These are phyloP conservation scores for Poa annua DNA, from an alignment of 176 grass and related monocot species.

Conservation along the genomic window DNA sequence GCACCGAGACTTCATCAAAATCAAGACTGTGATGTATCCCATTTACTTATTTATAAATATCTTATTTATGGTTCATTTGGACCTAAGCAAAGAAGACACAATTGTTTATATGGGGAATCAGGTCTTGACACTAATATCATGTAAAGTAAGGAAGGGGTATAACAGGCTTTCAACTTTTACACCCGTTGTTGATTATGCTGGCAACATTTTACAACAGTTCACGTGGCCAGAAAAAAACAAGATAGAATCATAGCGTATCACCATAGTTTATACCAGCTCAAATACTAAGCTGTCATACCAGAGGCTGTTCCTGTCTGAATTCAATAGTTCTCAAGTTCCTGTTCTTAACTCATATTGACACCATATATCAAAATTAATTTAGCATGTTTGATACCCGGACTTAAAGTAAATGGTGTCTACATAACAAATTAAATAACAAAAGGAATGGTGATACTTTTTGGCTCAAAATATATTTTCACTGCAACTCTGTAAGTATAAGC, in stretches of 20 bases:
- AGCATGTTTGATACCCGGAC: background rate
- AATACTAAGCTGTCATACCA: background rate
- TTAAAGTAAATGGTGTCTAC: background rate
- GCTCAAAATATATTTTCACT: background rate
- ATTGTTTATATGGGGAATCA: background rate
- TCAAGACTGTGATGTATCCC: background rate
- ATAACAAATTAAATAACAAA: background rate
- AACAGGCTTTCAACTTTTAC: conserved; percentile 10
- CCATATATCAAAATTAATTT: background rate
- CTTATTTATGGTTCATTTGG: background rate
- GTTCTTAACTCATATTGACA: background rate
- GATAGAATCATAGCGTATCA: background rate
- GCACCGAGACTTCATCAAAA: background rate
- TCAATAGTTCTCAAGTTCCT: background rate
- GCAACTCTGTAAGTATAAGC: background rate
- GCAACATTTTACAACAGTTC: conserved; percentile 12
- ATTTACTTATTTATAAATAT: background rate
- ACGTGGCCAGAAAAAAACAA: background rate
- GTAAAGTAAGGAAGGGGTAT: background rate
- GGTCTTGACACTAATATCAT: background rate
- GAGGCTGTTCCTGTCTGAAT: background rate
- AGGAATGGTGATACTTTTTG: background rate
- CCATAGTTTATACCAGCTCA: conserved; percentile 25
- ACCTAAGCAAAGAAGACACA: background rate
- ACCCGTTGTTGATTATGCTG: conserved; percentile 12